phyloP scores from a whole-genome alignment of 768 basidiomycete genomes.

The Amylocystis lapponica region DNA sequence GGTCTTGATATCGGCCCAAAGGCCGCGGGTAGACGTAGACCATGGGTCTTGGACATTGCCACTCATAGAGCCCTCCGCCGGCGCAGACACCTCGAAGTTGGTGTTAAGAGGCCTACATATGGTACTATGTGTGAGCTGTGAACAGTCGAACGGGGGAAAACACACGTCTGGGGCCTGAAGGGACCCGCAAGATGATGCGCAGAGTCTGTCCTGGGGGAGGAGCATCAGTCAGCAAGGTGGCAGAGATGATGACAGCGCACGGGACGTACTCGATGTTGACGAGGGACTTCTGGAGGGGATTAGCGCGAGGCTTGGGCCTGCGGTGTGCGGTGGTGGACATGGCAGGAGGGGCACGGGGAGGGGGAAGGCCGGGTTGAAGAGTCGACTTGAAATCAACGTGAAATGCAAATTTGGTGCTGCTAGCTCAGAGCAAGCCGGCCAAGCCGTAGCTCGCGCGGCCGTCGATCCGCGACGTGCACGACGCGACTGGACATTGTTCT shows the following conservation, averaged over 20 bases:
- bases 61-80: no score
- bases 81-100: no score
- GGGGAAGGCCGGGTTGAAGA: background rate
- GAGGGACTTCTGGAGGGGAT: slow-evolving; percentile 10
- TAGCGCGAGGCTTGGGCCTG: slow-evolving; percentile 4
- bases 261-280: slow-evolving; percentile 22
- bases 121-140: background rate
- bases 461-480: no score
- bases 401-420: no score
- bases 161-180: slow-evolving; percentile 60
- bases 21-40: slow-evolving; percentile 26
- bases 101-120: no score
- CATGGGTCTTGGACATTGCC: slow-evolving; percentile 5
- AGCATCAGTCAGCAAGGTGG: slow-evolving; percentile 13
- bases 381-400: no score
- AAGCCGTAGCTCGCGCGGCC: no score
- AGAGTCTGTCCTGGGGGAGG: slow-evolving; percentile 46
- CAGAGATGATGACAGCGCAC: slow-evolving; percentile 7
- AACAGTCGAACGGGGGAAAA: slow-evolving; percentile 2
- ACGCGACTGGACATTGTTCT: no score
- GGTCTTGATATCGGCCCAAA: slow-evolving; percentile 48
- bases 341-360: slow-evolving; percentile 3
- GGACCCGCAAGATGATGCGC: slow-evolving; percentile 58
- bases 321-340: background rate
- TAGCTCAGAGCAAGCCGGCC: no score